Conservation (phyloP, 768 basidiomycete genomes). For the Tricholoma matsutake region DNA sequence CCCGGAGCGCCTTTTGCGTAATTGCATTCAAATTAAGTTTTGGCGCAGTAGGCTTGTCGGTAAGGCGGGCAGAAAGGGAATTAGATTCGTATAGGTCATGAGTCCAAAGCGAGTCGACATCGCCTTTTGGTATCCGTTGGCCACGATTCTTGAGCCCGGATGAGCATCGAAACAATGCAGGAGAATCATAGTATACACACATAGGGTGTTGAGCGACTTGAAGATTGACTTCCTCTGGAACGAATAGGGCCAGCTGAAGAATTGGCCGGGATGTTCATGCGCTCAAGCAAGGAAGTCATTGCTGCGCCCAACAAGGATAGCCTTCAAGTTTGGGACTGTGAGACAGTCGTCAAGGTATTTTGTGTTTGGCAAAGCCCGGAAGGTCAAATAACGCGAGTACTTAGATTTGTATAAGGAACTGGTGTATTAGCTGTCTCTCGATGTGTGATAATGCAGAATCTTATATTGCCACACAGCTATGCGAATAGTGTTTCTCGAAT, state of each 20-base stretch:
- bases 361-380: background rate
- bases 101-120: constrained; percentile 64
- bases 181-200: constrained; percentile 38
- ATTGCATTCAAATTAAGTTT: constrained; percentile 50
- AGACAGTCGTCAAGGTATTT: background rate
- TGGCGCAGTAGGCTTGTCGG: constrained; percentile 39
- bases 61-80: constrained; percentile 59
- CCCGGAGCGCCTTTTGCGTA: constrained; percentile 60
- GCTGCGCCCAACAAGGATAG: constrained; percentile 21
- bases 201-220: constrained; percentile 47
- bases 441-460: too few species aligned
- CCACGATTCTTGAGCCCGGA: constrained; percentile 41
- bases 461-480: too few species aligned
- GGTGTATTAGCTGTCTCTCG: too few species aligned
- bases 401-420: too few species aligned
- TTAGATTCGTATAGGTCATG: constrained; percentile 68
- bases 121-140: constrained; percentile 58
- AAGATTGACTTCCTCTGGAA: constrained; percentile 29
- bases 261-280: constrained; percentile 44
- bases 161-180: constrained; percentile 16
- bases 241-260: constrained; percentile 46
- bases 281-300: constrained; percentile 61
- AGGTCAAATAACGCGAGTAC: background rate
- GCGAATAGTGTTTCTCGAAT: too few species aligned
- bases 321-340: background rate